Conservation (phyloP, 345 rosid species). For the Aegle marmelos region DNA sequence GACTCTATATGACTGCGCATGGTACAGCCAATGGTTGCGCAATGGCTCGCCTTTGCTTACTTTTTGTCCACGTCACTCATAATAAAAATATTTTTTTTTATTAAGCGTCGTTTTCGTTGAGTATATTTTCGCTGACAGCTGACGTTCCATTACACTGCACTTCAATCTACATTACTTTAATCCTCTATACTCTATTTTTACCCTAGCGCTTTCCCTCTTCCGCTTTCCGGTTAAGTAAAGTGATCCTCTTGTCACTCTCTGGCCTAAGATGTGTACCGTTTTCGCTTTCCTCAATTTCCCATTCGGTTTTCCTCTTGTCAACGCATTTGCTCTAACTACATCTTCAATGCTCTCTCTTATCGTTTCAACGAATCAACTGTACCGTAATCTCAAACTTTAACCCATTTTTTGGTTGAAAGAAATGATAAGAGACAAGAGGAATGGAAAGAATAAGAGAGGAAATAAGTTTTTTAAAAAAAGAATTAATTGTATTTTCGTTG, state of each 20-base stretch:
- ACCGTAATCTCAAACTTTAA: too few species aligned
- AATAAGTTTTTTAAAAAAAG: too few species aligned
- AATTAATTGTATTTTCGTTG: too few species aligned
- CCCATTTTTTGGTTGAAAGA: too few species aligned
- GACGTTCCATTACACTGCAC: background rate
- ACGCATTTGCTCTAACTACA: too few species aligned
- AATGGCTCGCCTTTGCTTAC: background rate
- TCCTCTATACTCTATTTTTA: too few species aligned
- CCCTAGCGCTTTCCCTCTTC: background rate
- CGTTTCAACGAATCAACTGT: too few species aligned
- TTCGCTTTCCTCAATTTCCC: background rate
- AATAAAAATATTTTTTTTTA: too few species aligned
- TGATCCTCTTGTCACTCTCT: background rate
- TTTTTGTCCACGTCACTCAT: background rate
- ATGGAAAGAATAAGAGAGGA: too few species aligned
- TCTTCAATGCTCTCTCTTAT: too few species aligned
- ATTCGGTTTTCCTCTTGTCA: background rate
- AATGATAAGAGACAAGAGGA: too few species aligned
- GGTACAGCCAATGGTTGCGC: constrained; percentile 12
- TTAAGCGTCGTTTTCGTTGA: background rate
- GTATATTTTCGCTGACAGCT: background rate
- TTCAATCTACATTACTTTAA: too few species aligned
- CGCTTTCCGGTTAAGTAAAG: constrained; percentile 18
- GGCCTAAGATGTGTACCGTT: background rate
- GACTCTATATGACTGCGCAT: background rate